Conservation (phyloP, 495 filamentous ascomycete species). For the Endocarpon pusillum region DNA sequence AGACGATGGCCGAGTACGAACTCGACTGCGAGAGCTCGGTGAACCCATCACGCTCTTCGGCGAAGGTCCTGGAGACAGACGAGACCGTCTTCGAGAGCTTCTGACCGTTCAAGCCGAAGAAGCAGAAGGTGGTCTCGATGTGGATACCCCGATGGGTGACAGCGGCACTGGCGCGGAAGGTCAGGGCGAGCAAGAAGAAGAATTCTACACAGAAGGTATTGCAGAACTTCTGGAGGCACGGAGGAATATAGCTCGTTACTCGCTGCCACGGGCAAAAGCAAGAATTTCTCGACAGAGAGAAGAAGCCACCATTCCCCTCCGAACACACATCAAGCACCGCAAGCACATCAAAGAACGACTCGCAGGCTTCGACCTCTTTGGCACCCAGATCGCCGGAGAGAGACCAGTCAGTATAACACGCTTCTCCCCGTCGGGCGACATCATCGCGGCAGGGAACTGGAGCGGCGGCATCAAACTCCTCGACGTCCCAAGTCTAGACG, state of each 20-base stretch:
- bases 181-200: constrained; percentile 66
- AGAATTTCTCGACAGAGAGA: constrained; percentile 58
- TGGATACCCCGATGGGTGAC: constrained; percentile 16
- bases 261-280: constrained; percentile 62
- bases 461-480: constrained; percentile 74
- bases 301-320: constrained; percentile 65
- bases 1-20: constrained; percentile 74
- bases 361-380: constrained; percentile 70
- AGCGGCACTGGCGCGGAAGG: constrained; percentile 28
- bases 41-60: constrained; percentile 93
- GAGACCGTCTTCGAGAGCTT: constrained; percentile 74
- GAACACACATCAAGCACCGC: constrained; percentile 79
- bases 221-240: constrained; percentile 60
- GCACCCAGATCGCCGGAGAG: constrained; percentile 81
- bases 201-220: constrained; percentile 81
- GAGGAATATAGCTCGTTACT: constrained; percentile 68
- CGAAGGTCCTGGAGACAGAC: constrained; percentile 70
- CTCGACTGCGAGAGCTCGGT: constrained; percentile 62
- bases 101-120: constrained; percentile 57
- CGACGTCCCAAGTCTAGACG: constrained; percentile 64
- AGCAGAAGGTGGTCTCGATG: constrained; percentile 14
- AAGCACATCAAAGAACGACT: constrained; percentile 76
- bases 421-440: constrained; percentile 72
- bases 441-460: constrained; percentile 83
- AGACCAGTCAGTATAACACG: constrained; percentile 77